Evolutionary conservation across 176 grass and related monocot genomes (phyloP), one percentile per base, ranked within the genome.

Genomic region (Otatea glauca): DNA sequence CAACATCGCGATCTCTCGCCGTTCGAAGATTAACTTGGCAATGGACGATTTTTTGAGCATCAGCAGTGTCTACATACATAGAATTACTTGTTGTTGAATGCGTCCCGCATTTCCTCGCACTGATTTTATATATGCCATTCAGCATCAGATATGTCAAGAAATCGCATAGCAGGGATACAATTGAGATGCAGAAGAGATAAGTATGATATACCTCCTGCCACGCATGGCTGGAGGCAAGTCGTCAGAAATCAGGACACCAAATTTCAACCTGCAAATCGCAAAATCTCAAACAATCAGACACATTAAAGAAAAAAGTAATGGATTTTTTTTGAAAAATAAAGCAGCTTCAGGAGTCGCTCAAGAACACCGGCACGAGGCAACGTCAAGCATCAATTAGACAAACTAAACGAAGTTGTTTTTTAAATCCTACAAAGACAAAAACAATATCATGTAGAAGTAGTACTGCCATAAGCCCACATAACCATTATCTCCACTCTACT

Each of bases 141-240:
- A 80, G 34, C 34, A 27, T 44, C 15, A n/a, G 41, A 73, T 39
- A 74, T 37, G 61, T 80, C 18, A 73, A 32, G 47, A 41, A 20
- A 35, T 32, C 27, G 35, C 29, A 13, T 41, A 53, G 53, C 68
- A 79, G 51, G 38, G 67, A 61, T 78, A 65, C 5, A 74, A 25
- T 41, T 0, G 18, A 75, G 13, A 55, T 78, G 32, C 21, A 66
- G 14, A 73, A 42, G 68, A 18, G 18, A 13, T 6, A 38, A 74
- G 18, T 20, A 17, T 8, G 2, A 27, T 29, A 75, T 84, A 91
- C 89, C 85, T 91, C 43, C 14, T 63, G 42, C 53, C 18, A 69
- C 75, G 54, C 89, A 91, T 91, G 41, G 43, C 53, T 74, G 53
- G 71, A n/a, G 18, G 12, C 4, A 35, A 5, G 20, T 51, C 39